Base-by-base conservation (phyloP, 129 eudicot genomes). In the Centaurea solstitialis region DNA sequence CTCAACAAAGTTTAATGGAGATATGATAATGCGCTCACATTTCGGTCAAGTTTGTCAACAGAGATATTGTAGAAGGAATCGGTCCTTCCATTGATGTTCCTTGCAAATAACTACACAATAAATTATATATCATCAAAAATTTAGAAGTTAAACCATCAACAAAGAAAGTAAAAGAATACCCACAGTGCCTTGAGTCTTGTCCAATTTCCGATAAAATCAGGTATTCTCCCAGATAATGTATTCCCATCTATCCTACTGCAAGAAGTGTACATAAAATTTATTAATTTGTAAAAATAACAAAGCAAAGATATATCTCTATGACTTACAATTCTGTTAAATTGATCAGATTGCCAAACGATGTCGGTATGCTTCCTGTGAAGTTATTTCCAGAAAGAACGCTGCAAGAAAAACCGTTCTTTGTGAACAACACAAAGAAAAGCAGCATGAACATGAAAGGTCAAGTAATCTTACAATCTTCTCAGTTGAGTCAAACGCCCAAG, bases 61-160 rank as follows among this genome's bases (percentile, higher is more conserved):
- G 40, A 67, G 91, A 85, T 85, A 94, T 81, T 72, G 85, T 73
- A 41, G 86, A 80, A 79, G 98, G 98, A 80, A 94, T 85, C 0
- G 98, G 98, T 35, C 97, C 97, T 84, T 81, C 86, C 93, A 94
- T 71, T 67, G 85, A 76, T n/a, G 98, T 87, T 78, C 98, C 98
- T 88, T 89, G 98, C 78, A 93, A 59, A 76, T 89, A 88, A 79
- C 98, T 93, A 85, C 72, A 87, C 71, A 45, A 62, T 40, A 75
- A 68, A 45, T 68, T 57, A 64, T 37, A 22, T 57, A 18, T 26
- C 30, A 69, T 47, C 3, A 9, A 68, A 12, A 39, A 59, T 24
- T 59, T 39, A 47, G 23, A 67, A 66, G 15, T 73, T 71, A 43
- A 43, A 50, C 33, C 18, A 33, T 20, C 13, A 70, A 21, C 33